phyloP scores from a whole-genome alignment of 1,284 basidiomycete genomes.

The Leccinum fallax region DNA sequence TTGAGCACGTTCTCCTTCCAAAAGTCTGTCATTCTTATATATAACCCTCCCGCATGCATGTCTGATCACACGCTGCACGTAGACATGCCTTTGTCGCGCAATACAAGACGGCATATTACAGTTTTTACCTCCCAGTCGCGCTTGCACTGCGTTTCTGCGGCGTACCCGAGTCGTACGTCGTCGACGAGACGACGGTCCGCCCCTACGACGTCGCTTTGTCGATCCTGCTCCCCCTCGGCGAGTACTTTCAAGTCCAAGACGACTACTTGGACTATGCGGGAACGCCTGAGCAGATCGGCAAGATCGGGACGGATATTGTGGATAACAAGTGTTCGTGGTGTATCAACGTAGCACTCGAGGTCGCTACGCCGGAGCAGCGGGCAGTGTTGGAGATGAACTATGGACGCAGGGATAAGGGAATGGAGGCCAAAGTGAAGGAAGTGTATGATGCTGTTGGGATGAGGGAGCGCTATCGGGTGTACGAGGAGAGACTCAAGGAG shows the following conservation, averaged over 20 bases:
- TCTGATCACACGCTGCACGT: not conserved
- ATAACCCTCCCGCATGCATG: not conserved
- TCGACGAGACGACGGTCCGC: slow-evolving; percentile 40
- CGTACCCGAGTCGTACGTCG: slow-evolving; percentile 58
- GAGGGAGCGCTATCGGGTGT: slow-evolving; percentile 58
- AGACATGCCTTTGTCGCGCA: slow-evolving; percentile 93
- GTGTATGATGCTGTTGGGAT: slow-evolving; percentile 70
- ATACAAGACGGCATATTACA: slow-evolving; percentile 99
- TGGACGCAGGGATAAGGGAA: slow-evolving; percentile 71
- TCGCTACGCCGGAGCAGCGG: slow-evolving; percentile 58
- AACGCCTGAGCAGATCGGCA: slow-evolving; percentile 91
- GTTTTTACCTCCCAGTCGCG: slow-evolving; percentile 98
- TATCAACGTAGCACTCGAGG: slow-evolving; percentile 88
- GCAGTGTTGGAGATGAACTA: slow-evolving; percentile 78
- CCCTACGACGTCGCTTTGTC: slow-evolving; percentile 82
- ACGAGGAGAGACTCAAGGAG: slow-evolving; percentile 68
- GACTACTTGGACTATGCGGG: slow-evolving; percentile 96
- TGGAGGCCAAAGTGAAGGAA: slow-evolving; percentile 66
- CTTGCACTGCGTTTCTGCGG: slow-evolving; percentile 86
- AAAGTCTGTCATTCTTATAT: slow-evolving; percentile 51
- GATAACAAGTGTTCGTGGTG: slow-evolving; percentile 99
- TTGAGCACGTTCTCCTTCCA: slow-evolving; percentile 83
- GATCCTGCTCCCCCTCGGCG: slow-evolving; percentile 92
- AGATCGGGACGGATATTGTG: slow-evolving; percentile 96
- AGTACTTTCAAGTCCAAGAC: slow-evolving; percentile 99